phyloP scores from a whole-genome alignment of 2,329 filamentous ascomycete genomes.

The Sphaerulina musiva region DNA sequence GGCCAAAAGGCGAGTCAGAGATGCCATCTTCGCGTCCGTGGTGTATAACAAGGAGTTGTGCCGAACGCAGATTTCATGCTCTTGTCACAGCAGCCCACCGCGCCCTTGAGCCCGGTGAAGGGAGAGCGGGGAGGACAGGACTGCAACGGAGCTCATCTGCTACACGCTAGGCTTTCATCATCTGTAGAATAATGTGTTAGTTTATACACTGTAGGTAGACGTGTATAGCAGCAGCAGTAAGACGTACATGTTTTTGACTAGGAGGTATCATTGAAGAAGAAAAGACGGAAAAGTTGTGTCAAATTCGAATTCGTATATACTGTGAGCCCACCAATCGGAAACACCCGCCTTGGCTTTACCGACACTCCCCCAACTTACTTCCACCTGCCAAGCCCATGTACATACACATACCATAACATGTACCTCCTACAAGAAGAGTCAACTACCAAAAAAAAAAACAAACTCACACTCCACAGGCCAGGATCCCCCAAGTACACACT shows the following conservation, averaged over 20 bases:
- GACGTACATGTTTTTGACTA: constrained; percentile 95
- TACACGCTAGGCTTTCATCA: constrained; percentile 99
- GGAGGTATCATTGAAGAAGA: constrained; percentile 77
- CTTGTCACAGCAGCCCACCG: constrained; percentile 55
- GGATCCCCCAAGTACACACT: too few relatives aligned
- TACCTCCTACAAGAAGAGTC: not conserved
- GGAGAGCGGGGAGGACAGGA: constrained; percentile 71
- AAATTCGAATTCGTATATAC: constrained; percentile 4
- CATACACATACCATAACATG: not conserved
- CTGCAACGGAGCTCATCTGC: constrained; percentile 70
- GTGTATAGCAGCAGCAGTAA: not conserved
- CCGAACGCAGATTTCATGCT: constrained; percentile 98
- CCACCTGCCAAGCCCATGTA: not conserved
- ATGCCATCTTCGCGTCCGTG: constrained; percentile 93
- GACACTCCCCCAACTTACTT: not conserved
- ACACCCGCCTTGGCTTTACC: not conserved
- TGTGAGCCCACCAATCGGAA: not conserved
- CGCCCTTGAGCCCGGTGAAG: constrained; percentile 84
- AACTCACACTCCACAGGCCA: not conserved
- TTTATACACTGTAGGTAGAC: too few relatives aligned
- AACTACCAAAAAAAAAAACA: not conserved
- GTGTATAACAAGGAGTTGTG: constrained; percentile 95
- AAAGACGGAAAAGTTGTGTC: constrained; percentile 30
- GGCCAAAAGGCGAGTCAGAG: constrained; percentile 62
- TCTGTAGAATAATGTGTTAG: constrained; percentile 47